Base-by-base conservation (phyloP, 345 rosid genomes). In the Sonneratia caseolaris region DNA sequence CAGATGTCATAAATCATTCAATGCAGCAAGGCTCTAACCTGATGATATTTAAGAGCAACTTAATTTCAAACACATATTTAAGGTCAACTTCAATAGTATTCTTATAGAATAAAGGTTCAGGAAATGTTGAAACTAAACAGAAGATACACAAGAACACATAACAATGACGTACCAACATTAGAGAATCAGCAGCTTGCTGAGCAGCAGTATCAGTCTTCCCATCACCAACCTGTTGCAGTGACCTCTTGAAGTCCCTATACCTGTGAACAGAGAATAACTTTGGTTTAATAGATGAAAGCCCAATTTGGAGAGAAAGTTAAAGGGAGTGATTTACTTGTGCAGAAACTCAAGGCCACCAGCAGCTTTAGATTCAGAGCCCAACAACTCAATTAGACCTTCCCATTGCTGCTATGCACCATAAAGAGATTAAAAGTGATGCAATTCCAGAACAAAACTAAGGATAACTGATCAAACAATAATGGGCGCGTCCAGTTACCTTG, bases 221-320 rank as follows among this genome's bases (percentile, higher is more conserved):
- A 66, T 86, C 91, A 53, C 66, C 72, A 79, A 89, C 81, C 72
- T 79, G 87, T 71, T 84, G 74, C 64, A 95, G 87, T 27, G 86
- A 95, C 77, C 84, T 95, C 88, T 90, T 95, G 77, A 92, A 95
- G 78, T 95, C 98, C 79, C 98, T 87, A 71, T 92, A 92, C 86
- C 98, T 95, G 83, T 42, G 74, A 67, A 37, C 22, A 36, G 27
- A 0, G 19, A 32, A 68, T 62, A 72, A 32, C 35, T n/a, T 59
- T 79, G 68, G 37, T 40, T 62, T 67, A 16, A 24, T 22, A 51
- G 3, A 69, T 51, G 51, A 70, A 66, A 56, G 36, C 55, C 56
- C 3, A 56, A 62, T 69, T 55, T 21, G 67, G n/a, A 38, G 72
- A 71, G 70, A 18, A 19, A 47, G 22, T 61, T 51, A 74, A 37